phyloP scores from a whole-genome alignment of 306 rosid genomes.

The Cicer judaicum region DNA sequence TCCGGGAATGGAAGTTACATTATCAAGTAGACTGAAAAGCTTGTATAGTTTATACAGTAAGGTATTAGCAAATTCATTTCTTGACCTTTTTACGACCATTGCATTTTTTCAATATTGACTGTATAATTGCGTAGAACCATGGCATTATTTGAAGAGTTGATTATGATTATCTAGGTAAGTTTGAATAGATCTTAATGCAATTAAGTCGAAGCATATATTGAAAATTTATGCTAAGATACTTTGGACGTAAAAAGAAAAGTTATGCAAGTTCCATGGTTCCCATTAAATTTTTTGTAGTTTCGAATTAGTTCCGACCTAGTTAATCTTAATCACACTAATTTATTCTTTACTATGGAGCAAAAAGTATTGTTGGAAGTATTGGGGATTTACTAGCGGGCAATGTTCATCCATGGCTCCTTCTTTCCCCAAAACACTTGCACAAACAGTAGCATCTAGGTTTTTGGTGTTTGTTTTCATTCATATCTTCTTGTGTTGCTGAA shows the following conservation, averaged over 20 bases:
- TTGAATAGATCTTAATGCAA: conserved; percentile 13
- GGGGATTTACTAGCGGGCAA: conserved; percentile 12
- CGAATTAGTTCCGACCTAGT: conserved; percentile 5
- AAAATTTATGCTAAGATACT: conserved; percentile 21
- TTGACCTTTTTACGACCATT: conserved; percentile 31
- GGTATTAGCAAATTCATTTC: conserved; percentile 56
- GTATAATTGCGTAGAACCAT: conserved; percentile 21
- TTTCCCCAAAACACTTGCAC: conserved; percentile 9
- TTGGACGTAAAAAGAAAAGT: conserved; percentile 17
- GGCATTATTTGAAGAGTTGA: conserved; percentile 34
- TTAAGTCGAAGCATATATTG: conserved; percentile 1
- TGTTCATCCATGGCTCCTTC: conserved; percentile 4
- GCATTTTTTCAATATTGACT: conserved; percentile 18
- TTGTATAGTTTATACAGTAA: conserved; percentile 91
- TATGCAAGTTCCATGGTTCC: not conserved
- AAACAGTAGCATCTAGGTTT: conserved; percentile 23
- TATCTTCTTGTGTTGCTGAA: conserved; percentile 29
- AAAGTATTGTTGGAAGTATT: conserved; percentile 20
- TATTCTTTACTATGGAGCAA: conserved; percentile 3
- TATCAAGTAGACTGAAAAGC: conserved; percentile 92
- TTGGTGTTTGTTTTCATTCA: not conserved
- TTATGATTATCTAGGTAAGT: conserved; percentile 24
- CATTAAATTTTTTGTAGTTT: not conserved
- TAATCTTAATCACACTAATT: conserved; percentile 34
- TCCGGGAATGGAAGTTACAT: conserved; percentile 96